Evolutionary conservation across 305 asterid species (phyloP).

Genomic region (Fraxinus sp.): DNA sequence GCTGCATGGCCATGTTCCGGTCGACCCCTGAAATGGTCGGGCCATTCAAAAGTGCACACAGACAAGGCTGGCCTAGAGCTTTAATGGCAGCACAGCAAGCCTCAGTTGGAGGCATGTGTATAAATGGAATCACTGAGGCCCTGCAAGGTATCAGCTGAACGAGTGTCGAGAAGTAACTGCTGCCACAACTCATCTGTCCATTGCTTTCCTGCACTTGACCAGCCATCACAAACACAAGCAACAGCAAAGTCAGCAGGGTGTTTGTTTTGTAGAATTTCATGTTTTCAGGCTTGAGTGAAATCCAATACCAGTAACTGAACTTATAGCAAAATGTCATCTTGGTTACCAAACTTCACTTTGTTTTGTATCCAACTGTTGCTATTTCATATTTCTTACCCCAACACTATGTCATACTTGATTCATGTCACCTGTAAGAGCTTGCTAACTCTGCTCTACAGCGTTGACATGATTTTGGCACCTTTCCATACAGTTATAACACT

Average conservation of each 20-base stretch:
- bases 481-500: background rate
- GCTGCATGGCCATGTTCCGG: conserved; percentile 39
- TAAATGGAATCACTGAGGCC: conserved; percentile 42
- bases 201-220: conserved; percentile 22
- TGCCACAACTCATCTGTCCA: conserved; percentile 35
- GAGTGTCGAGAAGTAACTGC: conserved; percentile 40
- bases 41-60: conserved; percentile 45
- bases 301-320: background rate
- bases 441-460: conserved; percentile 11
- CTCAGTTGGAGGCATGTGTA: conserved; percentile 35
- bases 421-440: conserved; percentile 7
- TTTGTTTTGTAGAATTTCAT: conserved; percentile 24
- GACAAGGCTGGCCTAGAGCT: conserved; percentile 49
- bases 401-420: conserved; percentile 24
- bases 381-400: conserved; percentile 22
- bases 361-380: conserved; percentile 9
- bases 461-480: background rate
- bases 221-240: conserved; percentile 17
- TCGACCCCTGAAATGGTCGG: conserved; percentile 54
- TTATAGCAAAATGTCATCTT: background rate
- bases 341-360: background rate
- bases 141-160: conserved; percentile 52
- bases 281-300: background rate
- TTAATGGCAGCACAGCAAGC: conserved; percentile 46
- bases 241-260: background rate